Base-by-base conservation (phyloP, 768 basidiomycete species). In the Agaricus subrufescens region DNA sequence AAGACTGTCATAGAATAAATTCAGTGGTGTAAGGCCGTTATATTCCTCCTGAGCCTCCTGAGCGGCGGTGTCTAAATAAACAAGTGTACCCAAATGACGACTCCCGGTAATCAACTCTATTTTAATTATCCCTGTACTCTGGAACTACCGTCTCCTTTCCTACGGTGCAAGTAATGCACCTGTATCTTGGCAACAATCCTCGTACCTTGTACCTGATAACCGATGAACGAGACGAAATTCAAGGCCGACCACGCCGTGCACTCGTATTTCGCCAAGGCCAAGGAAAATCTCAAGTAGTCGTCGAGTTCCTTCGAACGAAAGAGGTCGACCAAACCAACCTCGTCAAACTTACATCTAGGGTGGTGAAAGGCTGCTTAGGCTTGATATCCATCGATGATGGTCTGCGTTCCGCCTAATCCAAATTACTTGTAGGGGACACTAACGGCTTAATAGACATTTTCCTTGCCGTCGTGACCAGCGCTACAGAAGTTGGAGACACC, bases 281-380 rank as follows among this genome's bases (percentile, higher is more conserved):
- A 56, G 63, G 68, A 14, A 67, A 68, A 52, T 69, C 81, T 8
- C 89, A 91, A 66, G 89, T 89, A 45, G 81, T 95, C 43, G 92
- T 96, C 25, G 94, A 96, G 70, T 93, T 95, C 63, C 69, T 95
- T 10, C 84, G 80, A 0, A 85, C 84, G 60, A 75, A 83, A 50
- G 80, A 91, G 63, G 79, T 95, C 39, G 84, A 93, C 64, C 75
- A 91, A 42, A 64, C 73, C 26, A 81, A 76, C 57, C 74, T 87
- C 31, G 75, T 89, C 51, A 80, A 80, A 61, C 65, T 94, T 52
- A 88, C 87, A n/a, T 85, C 73, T 55, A 82, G 87, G 52, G 71
- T 83, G 26, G 83, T 89, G 5, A 87, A 91, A 65, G 92, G 92
- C 25, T 95, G 93, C 61, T 72, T 96, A 50, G 94, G 94, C 4